Evolutionary conservation across 345 rosid genomes (phyloP).

Genomic region (Syzygium oleosum): DNA sequence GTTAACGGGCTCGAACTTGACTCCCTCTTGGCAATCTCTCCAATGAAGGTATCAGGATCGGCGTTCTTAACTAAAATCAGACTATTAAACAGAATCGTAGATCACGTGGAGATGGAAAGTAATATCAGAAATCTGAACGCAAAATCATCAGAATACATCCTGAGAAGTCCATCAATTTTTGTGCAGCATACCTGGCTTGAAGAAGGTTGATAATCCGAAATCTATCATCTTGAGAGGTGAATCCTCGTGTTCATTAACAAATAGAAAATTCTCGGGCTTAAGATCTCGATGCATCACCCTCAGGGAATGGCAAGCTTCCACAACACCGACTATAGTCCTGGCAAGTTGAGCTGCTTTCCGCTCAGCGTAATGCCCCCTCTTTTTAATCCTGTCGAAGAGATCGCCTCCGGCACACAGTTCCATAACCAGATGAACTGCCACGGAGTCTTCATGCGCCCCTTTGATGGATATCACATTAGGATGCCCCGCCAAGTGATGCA

Average conservation of each 20-base stretch:
- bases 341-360: conserved; percentile 4
- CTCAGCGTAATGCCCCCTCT: conserved; percentile 29
- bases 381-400: conserved; percentile 66
- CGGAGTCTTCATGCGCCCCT: conserved; percentile 77
- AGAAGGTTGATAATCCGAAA: not conserved
- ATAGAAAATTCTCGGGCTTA: conserved; percentile 7
- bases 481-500: conserved; percentile 72
- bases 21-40: too few species aligned
- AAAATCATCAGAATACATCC: not conserved
- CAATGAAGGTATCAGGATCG: too few species aligned
- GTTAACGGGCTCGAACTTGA: too few species aligned
- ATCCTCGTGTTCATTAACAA: not conserved
- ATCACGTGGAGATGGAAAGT: not conserved
- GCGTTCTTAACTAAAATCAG: not conserved
- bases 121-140: not conserved
- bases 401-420: conserved; percentile 83
- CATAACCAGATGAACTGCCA: conserved; percentile 86
- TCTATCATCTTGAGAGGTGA: conserved; percentile 6
- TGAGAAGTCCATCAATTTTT: not conserved
- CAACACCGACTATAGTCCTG: not conserved
- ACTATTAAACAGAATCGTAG: not conserved
- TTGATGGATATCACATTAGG: conserved; percentile 61
- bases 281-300: conserved; percentile 3
- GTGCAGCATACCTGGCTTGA: conserved; percentile 6
- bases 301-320: conserved; percentile 3